A percentile compares a stretch with the other conserved stretches of the same genome.
These are phyloP conservation scores for Fraxinus latifolia DNA, from an alignment of 305 asterid genomes.

Conservation along the genomic window DNA sequence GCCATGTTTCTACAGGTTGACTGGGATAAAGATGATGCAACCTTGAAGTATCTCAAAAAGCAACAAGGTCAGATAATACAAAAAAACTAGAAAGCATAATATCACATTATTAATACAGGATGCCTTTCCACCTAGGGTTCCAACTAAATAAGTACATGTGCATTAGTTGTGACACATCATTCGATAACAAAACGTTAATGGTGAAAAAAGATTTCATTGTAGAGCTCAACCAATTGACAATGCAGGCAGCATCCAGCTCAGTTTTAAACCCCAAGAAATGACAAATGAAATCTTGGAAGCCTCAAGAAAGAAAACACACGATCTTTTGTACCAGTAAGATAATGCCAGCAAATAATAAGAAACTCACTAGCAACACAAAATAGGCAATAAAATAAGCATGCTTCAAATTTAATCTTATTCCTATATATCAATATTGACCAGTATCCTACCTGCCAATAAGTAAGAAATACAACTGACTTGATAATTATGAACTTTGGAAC, in stretches of 20 bases:
- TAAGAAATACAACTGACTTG: conserved; percentile 87
- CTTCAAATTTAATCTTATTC: conserved; percentile 6
- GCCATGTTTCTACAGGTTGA: background rate
- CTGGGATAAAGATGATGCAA: background rate
- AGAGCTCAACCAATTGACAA: background rate
- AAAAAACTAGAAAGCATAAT: background rate
- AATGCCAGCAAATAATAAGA: background rate
- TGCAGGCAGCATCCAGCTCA: conserved; percentile 3
- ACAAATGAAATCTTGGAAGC: background rate
- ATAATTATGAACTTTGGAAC: conserved; percentile 93
- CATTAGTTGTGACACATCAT: background rate
- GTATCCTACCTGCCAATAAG: conserved; percentile 87
- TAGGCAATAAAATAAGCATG: conserved; percentile 4
- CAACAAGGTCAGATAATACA: background rate
- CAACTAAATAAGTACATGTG: background rate
- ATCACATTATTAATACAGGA: background rate
- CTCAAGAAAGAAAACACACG: background rate
- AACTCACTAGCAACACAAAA: conserved; percentile 10
- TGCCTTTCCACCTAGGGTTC: background rate
- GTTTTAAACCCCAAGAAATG: conserved; percentile 5
- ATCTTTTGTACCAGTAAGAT: background rate
- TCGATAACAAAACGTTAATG: background rate
- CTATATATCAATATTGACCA: conserved; percentile 1
- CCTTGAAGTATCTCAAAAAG: background rate
- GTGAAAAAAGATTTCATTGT: background rate